A percentile compares a stretch with the other conserved stretches of the same genome.
Evolutionary conservation across 1,284 basidiomycete species (phyloP).

Genomic region (Trametes polyzona): DNA sequence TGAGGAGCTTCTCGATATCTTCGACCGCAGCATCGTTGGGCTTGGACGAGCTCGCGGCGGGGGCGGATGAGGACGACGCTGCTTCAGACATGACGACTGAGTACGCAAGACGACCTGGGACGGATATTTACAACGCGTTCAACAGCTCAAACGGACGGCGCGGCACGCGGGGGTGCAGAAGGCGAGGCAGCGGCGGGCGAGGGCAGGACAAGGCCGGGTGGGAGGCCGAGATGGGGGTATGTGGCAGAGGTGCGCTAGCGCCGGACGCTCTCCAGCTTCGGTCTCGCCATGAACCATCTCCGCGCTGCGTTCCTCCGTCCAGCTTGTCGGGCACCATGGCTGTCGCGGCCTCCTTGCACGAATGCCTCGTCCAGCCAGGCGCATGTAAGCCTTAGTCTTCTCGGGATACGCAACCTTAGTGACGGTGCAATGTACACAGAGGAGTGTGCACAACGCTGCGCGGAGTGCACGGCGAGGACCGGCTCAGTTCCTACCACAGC

Average conservation of each 20-base stretch:
- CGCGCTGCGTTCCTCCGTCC: conserved; percentile 25
- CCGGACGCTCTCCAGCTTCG: conserved; percentile 1
- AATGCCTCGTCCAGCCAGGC: not conserved
- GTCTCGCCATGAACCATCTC: conserved; percentile 28
- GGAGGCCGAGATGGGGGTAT: conserved; percentile 3
- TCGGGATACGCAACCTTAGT: not conserved
- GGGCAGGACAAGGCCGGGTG: not conserved
- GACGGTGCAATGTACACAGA: not conserved
- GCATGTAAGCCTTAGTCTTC: conserved; percentile 15
- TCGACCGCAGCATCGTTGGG: conserved; percentile 36
- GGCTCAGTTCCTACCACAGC: not conserved
- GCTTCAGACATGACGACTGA: conserved; percentile 25
- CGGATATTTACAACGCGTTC: conserved; percentile 13
- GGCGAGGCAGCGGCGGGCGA: too few relatives aligned
- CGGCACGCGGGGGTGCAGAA: not conserved
- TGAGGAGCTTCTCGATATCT: conserved; percentile 76
- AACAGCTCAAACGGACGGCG: not conserved
- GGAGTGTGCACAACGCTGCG: conserved; percentile 9
- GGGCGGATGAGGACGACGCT: conserved; percentile 19
- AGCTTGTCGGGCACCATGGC: conserved; percentile 10
- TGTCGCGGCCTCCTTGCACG: conserved; percentile 3
- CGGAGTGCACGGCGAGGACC: conserved; percentile 3
- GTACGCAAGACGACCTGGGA: conserved; percentile 16
- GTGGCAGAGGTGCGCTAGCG: conserved; percentile 16
- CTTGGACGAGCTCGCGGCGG: conserved; percentile 11